Base-by-base conservation (phyloP, 2,329 filamentous ascomycete genomes). In the Annulohypoxylon truncatum region DNA sequence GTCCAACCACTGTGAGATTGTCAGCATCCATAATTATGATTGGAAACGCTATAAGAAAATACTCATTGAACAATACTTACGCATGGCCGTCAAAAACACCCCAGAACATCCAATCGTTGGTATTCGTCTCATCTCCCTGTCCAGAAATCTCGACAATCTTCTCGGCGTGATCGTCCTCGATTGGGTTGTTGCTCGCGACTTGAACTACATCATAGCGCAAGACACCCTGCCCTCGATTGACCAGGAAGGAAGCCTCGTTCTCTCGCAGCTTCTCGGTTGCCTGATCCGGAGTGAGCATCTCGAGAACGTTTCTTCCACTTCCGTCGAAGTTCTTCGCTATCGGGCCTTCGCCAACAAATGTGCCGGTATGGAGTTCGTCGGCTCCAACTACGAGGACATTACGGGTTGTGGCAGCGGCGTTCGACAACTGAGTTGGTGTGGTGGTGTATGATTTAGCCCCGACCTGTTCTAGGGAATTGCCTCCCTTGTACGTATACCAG, bases 101-200 rank as follows among this genome's bases (percentile, higher is more conserved):
- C 96, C 96, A 99, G 79, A 99, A 99, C 94, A 98, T 98, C 96
- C 96, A 99, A 79, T 99, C 96, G 67, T 87, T 92, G 64, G 84
- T 89, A 20, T 75, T 73, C 26, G 72, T 74, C 22, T 74, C 75
- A 31, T 68, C 74, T 80, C 76, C 86, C 80, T 73, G 86, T 56
- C 86, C 85, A 3, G 93, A 91, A 7, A 97, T 89, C 79, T 98
- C 93, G 48, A 99, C 93, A 74, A 98, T 97, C 85, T 97, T 97
- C 82, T 99, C 96, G 55, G 94, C 92, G 77, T 99, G 96, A 76
- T 99, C 96, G 76, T 99, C 96, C 81, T 99, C 96, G 64, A 99
- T 99, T 0, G 96, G 96, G 73, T 97, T 93, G 78, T 99, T 99
- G 82, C 93, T 97, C 8, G 95, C 92, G 66, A 98, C 87, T 79